Conservation (phyloP, 495 filamentous ascomycete genomes). For the Neurospora sp. region DNA sequence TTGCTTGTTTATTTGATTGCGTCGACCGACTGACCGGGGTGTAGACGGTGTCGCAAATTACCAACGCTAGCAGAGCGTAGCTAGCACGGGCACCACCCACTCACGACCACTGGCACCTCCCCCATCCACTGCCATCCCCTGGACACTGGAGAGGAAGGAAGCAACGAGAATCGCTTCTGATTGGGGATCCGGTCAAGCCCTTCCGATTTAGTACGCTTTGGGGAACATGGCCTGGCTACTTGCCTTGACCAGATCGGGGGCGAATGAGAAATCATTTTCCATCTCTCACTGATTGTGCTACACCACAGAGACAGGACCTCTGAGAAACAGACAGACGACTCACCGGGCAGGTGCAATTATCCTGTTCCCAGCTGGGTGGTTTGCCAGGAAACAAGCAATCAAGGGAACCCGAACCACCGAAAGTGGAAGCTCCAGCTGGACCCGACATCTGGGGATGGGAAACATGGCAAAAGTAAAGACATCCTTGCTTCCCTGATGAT, state of each 20-base stretch:
- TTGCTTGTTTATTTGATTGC: constrained; percentile 34
- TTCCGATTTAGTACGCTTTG: not conserved
- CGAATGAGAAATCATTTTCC: not conserved
- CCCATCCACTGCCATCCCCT: constrained; percentile 14
- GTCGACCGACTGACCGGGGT: constrained; percentile 7
- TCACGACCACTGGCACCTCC: not conserved
- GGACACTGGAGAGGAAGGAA: constrained; percentile 6
- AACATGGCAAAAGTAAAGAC: not conserved
- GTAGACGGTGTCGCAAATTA: constrained; percentile 24
- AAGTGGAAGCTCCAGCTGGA: not conserved
- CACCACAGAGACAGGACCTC: not conserved
- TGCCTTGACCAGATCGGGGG: not conserved
- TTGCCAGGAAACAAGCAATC: not conserved
- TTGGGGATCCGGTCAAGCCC: not conserved
- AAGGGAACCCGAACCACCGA: not conserved
- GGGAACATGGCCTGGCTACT: not conserved
- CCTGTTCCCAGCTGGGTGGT: not conserved
- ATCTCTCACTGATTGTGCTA: not conserved
- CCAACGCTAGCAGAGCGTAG: constrained; percentile 14
- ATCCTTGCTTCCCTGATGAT: not conserved
- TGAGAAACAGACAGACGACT: not conserved
- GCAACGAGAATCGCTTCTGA: not conserved
- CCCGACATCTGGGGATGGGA: not conserved
- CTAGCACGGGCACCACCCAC: not conserved
- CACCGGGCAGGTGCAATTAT: not conserved